Evolutionary conservation across 257 asterid species (phyloP).

Genomic region (Coffea canephora): DNA sequence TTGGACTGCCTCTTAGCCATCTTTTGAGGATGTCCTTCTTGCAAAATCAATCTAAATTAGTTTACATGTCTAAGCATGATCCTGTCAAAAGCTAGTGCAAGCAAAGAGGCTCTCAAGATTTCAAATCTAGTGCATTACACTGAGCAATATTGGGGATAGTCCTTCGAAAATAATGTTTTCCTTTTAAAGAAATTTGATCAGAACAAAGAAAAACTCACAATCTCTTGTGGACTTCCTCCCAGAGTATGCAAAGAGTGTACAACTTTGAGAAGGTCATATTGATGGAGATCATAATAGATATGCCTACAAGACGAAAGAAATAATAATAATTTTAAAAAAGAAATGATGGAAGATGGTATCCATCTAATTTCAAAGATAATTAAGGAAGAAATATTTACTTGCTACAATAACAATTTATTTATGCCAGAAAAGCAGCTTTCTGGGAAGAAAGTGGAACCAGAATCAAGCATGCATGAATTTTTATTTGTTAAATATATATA

Average conservation of each 20-base stretch:
- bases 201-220: not conserved
- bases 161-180: not conserved
- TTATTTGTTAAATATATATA: not conserved
- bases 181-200: not conserved
- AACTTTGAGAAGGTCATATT: not conserved
- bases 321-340: no score
- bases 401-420: not conserved
- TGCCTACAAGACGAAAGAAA: not conserved
- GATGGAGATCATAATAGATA: not conserved
- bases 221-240: not conserved
- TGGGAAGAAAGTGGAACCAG: not conserved
- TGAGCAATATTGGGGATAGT: not conserved
- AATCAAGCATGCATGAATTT: not conserved
- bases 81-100: not conserved
- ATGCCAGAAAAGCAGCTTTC: not conserved
- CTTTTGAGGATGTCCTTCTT: not conserved
- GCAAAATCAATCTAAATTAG: not conserved
- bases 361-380: not conserved
- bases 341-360: not conserved
- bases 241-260: not conserved
- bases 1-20: not conserved
- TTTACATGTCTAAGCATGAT: not conserved
- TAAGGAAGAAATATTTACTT: not conserved
- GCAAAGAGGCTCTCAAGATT: no score
- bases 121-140: not conserved